A percentile compares a stretch with the other conserved stretches of the same genome.
phyloP scores from a whole-genome alignment of 2,329 filamentous ascomycete genomes.

The Xylaria sp. region DNA sequence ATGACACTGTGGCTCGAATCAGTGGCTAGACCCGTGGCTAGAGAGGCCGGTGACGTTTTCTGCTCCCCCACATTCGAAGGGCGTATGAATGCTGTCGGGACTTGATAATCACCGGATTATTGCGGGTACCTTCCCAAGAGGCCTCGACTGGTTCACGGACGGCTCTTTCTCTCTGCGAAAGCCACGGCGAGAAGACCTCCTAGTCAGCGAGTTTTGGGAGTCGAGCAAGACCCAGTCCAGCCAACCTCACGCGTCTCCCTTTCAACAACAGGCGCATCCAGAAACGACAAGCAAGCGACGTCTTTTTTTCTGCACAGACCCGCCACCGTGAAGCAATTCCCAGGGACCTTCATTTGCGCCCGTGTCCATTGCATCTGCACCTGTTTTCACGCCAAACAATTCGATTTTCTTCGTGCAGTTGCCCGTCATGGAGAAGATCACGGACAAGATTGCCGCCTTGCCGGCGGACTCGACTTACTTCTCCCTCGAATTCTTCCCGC shows the following conservation, averaged over 20 bases:
- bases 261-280: too few relatives aligned
- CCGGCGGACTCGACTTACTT: constrained; percentile 79
- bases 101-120: background rate
- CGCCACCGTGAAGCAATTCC: background rate
- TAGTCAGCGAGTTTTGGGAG: background rate
- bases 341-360: background rate
- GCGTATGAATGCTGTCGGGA: background rate
- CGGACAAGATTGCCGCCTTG: constrained; percentile 88
- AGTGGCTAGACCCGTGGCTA: background rate
- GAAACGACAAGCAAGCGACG: background rate
- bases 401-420: background rate
- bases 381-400: background rate
- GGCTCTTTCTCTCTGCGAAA: background rate
- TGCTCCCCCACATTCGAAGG: background rate
- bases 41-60: background rate
- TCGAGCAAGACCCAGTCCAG: background rate
- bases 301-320: constrained; percentile 9
- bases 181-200: too few relatives aligned
- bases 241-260: background rate
- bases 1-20: background rate
- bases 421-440: constrained; percentile 72
- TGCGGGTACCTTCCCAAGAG: background rate
- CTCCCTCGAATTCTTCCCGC: constrained; percentile 98
- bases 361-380: too few relatives aligned
- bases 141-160: background rate